Base-by-base conservation (phyloP, 2,329 filamentous ascomycete genomes). In the Mariannaea elegans region DNA sequence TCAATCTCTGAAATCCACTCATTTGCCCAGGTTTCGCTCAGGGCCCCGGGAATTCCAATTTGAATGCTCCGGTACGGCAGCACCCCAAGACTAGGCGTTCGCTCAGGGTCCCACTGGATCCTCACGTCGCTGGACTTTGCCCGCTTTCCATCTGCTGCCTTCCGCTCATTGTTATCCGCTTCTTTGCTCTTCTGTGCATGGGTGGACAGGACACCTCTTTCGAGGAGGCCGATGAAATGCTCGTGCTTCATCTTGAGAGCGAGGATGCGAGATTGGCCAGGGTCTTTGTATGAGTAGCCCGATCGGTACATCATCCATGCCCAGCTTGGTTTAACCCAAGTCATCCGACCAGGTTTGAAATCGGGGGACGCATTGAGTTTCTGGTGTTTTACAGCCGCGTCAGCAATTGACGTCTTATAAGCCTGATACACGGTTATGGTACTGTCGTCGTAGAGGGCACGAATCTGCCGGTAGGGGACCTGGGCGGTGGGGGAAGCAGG, bases 41-140 rank as follows among this genome's bases (percentile, higher is more conserved):
- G 64, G 1, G 70, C 71, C 2, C 73, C 78, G 1, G 82, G 80
- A n/a, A 89, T 81, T 1, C 86, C 86, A 62, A 89, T 83, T 76
- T 89, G 86, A 27, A 89, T 85, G 67, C 84, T 87, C 39, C 86
- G 75, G 67, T 84, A 80, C 7, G 66, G 71, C 50, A 87, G 61
- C 61, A 74, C 77, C 10, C 71, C 78, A 10, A 88, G 69, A 32
- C 71, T 69, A 2, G 81, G 71, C 21, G 77, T 76, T 18, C 87
- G 69, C 68, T 89, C 87, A 0, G 87, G 87, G 71, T 89, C 87
- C 87, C 87, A 90, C 69, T 89, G 86, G 7, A 88, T 78, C n/a
- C 81, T 78, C 0, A 88, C 84, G 16, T 74, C 69, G 4, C 54
- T 51, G 3, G 73, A 58, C 61, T 68, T 75, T 45, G 69, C 70